Percentiles rank a stretch among this genome's conserved stretches.
phyloP scores from a whole-genome alignment of 768 basidiomycete genomes.

The Gyrodon lividus region DNA sequence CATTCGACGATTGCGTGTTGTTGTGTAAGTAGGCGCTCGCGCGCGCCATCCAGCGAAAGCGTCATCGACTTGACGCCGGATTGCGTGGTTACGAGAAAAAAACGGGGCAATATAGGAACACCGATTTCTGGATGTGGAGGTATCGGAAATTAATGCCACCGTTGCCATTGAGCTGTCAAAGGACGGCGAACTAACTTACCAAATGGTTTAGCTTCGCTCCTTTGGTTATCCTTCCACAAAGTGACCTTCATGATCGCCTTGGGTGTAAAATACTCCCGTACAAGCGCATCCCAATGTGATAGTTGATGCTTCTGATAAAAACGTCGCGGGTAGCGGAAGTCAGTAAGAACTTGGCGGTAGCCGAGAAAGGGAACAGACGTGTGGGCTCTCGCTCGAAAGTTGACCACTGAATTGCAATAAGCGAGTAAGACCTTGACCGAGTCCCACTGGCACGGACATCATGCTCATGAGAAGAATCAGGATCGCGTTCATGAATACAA shows the following conservation, averaged over 20 bases:
- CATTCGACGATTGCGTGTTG: slow-evolving; percentile 62
- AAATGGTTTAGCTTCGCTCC: slow-evolving; percentile 78
- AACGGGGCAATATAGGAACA: slow-evolving; percentile 75
- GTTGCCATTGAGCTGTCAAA: slow-evolving; percentile 5
- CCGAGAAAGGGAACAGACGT: slow-evolving; percentile 23
- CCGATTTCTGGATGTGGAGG: slow-evolving; percentile 60
- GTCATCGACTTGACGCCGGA: slow-evolving; percentile 85
- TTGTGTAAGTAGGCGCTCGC: slow-evolving; percentile 59
- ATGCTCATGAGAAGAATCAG: slow-evolving; percentile 24
- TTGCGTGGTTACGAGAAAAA: slow-evolving; percentile 81
- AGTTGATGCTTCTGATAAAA: slow-evolving; percentile 55
- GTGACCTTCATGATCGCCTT: slow-evolving; percentile 76
- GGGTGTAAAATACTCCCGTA: slow-evolving; percentile 69
- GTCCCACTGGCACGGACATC: slow-evolving; percentile 39
- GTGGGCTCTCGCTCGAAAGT: slow-evolving; percentile 56
- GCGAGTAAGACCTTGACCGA: slow-evolving; percentile 63
- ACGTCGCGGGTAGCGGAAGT: not conserved
- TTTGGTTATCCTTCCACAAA: slow-evolving; percentile 84
- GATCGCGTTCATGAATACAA: slow-evolving; percentile 5
- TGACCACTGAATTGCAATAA: slow-evolving; percentile 70
- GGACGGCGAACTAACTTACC: slow-evolving; percentile 45
- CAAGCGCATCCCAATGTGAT: slow-evolving; percentile 63
- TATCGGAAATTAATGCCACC: slow-evolving; percentile 9
- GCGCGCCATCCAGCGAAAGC: slow-evolving; percentile 73
- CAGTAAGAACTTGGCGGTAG: not conserved